Conservation (phyloP, 1,284 basidiomycete species). For the Blastosporella zonata region DNA sequence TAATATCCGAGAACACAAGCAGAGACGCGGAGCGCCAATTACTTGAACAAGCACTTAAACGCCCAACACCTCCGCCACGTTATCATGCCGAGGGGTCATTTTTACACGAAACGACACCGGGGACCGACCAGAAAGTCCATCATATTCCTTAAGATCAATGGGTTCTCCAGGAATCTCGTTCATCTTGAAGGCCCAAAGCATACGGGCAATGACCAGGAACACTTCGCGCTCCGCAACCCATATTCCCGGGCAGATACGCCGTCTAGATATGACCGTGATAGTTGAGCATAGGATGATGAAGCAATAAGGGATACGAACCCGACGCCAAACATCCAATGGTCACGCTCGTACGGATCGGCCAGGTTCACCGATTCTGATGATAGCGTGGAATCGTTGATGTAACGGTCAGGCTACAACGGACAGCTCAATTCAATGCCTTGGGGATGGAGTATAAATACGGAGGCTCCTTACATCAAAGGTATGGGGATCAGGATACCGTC, state of each 20-base stretch:
- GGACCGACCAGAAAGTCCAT: constrained; percentile 38
- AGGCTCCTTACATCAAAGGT: constrained; percentile 14
- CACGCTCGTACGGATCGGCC: constrained; percentile 36
- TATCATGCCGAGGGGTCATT: constrained; percentile 27
- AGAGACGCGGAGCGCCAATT: neutral
- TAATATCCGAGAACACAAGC: neutral
- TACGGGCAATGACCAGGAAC: constrained; percentile 35
- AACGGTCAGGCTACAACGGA: constrained; percentile 27
- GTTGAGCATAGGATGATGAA: neutral
- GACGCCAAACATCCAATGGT: constrained; percentile 43
- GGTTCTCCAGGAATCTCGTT: constrained; percentile 34
- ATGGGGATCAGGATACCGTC: constrained; percentile 35
- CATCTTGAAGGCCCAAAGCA: constrained; percentile 40
- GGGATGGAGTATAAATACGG: neutral
- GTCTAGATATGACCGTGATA: constrained; percentile 21
- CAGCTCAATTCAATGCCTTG: neutral
- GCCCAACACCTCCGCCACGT: constrained; percentile 20
- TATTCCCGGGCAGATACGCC: constrained; percentile 40
- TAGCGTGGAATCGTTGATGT: constrained; percentile 25
- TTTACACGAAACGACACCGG: constrained; percentile 35
- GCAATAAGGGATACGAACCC: constrained; percentile 26
- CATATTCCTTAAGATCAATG: constrained; percentile 39
- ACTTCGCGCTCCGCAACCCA: constrained; percentile 39
- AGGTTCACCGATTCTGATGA: constrained; percentile 36
- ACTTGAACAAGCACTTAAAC: constrained; percentile 4